Conservation (phyloP, 768 basidiomycete species). For the Podaxis rugospora region DNA sequence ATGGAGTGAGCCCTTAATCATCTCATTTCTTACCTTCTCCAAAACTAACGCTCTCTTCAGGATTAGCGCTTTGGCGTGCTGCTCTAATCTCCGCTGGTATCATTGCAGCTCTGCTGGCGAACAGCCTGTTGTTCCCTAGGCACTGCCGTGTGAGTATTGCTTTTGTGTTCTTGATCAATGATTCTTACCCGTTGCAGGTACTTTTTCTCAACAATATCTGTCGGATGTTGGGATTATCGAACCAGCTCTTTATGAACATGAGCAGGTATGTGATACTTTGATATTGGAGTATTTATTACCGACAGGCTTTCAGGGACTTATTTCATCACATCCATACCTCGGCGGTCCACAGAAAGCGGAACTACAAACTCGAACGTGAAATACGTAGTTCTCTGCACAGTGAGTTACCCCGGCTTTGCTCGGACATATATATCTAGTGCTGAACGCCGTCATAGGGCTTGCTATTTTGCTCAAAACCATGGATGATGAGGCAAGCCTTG, state of each 20-base stretch:
- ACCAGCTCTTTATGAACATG: conserved; percentile 38
- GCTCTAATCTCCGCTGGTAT: conserved; percentile 41
- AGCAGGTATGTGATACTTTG: conserved; percentile 27
- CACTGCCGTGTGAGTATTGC: conserved; percentile 34
- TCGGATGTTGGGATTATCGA: conserved; percentile 32
- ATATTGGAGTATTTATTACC: background rate
- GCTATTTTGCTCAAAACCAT: conserved; percentile 35
- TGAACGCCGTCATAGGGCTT: conserved; percentile 17
- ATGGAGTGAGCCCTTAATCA: background rate
- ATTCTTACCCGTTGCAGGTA: conserved; percentile 23
- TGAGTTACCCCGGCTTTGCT: background rate
- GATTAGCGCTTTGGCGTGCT: conserved; percentile 33
- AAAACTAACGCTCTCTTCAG: conserved; percentile 19
- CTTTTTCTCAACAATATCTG: conserved; percentile 37
- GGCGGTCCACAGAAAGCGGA: conserved; percentile 26
- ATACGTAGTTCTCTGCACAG: conserved; percentile 37
- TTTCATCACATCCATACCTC: conserved; percentile 22
- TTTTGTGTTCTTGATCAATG: background rate
- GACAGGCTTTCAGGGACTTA: conserved; percentile 25
- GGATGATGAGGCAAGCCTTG: conserved; percentile 42
- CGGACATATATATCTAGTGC: background rate
- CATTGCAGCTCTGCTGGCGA: conserved; percentile 38
- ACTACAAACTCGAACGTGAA: conserved; percentile 33
- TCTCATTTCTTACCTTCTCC: background rate
- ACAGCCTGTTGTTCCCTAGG: conserved; percentile 40